A percentile compares a stretch with the other conserved stretches of the same genome.
These are phyloP conservation scores for Nigrospora sphaerica DNA, from an alignment of 2,329 filamentous ascomycete species.

Conservation along the genomic window DNA sequence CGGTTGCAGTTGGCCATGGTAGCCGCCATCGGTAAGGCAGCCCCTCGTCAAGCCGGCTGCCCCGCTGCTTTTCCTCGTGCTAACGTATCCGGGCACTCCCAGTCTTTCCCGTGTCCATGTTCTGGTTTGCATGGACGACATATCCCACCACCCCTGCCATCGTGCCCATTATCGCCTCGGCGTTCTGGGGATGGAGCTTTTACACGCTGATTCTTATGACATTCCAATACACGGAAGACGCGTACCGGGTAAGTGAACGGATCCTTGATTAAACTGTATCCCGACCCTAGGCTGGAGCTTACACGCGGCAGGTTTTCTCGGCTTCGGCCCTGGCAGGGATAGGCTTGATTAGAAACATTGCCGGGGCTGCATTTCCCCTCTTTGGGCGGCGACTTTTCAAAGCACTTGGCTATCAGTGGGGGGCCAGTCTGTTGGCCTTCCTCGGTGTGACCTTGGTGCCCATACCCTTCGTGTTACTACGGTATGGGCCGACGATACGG, in stretches of 20 bases:
- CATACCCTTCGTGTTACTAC: constrained; percentile 19
- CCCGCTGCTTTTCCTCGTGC: neutral
- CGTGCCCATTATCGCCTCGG: constrained; percentile 39
- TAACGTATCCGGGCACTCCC: neutral
- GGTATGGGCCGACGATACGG: constrained; percentile 14
- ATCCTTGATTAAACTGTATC: no score
- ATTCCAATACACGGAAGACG: constrained; percentile 39
- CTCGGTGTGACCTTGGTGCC: constrained; percentile 26
- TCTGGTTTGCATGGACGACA: constrained; percentile 28
- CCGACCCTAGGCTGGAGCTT: neutral
- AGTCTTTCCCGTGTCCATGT: constrained; percentile 22
- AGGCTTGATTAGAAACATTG: constrained; percentile 28
- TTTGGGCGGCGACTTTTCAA: constrained; percentile 27
- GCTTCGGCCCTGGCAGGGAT: constrained; percentile 33
- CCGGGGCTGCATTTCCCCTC: constrained; percentile 29
- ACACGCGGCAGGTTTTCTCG: constrained; percentile 21
- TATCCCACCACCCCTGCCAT: constrained; percentile 27
- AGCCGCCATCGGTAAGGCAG: constrained; percentile 26
- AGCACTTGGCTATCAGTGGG: constrained; percentile 27
- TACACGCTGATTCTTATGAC: constrained; percentile 43
- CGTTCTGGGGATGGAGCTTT: constrained; percentile 42
- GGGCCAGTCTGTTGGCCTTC: constrained; percentile 24
- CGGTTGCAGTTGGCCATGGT: constrained; percentile 29
- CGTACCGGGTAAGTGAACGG: constrained; percentile 23
- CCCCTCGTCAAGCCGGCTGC: neutral